Percentiles rank a stretch among this genome's conserved stretches.
These are phyloP conservation scores for Dryas octopetala DNA, from an alignment of 306 rosid genomes.

Conservation along the genomic window DNA sequence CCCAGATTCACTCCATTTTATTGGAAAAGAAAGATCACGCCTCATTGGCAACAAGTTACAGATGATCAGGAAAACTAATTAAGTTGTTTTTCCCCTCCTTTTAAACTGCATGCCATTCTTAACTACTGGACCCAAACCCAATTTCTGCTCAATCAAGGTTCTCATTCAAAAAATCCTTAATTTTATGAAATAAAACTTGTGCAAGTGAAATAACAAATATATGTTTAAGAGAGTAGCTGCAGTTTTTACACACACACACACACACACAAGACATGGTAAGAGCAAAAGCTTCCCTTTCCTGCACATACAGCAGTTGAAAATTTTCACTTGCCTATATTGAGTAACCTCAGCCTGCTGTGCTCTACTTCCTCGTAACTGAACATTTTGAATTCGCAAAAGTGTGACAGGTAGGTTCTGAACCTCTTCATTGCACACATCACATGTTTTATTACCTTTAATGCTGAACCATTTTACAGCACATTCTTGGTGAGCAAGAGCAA, in stretches of 20 bases:
- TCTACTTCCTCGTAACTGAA: conserved; percentile 37
- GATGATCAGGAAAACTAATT: background rate
- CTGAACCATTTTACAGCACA: conserved; percentile 87
- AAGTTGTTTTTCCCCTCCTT: background rate
- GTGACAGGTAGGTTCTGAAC: conserved; percentile 78
- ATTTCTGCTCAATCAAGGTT: background rate
- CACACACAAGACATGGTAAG: background rate
- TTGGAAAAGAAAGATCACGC: background rate
- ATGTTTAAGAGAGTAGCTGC: background rate
- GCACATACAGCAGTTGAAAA: conserved; percentile 3
- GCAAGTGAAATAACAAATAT: background rate
- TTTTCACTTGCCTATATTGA: conserved; percentile 57
- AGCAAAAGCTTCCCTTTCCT: background rate
- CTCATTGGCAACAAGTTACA: background rate
- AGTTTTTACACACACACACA: too few relatives aligned
- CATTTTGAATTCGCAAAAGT: conserved; percentile 51
- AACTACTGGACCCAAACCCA: background rate
- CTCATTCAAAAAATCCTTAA: background rate
- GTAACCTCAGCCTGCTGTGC: conserved; percentile 36
- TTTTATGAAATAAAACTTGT: too few relatives aligned
- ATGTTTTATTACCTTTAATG: conserved; percentile 77
- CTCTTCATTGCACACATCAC: conserved; percentile 85
- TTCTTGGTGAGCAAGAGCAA: conserved; percentile 79
- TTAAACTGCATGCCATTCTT: background rate
- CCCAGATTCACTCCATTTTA: conserved; percentile 2